Conservation (phyloP, 108 stramenopile species). For the Fistulifera pelliculosa region DNA sequence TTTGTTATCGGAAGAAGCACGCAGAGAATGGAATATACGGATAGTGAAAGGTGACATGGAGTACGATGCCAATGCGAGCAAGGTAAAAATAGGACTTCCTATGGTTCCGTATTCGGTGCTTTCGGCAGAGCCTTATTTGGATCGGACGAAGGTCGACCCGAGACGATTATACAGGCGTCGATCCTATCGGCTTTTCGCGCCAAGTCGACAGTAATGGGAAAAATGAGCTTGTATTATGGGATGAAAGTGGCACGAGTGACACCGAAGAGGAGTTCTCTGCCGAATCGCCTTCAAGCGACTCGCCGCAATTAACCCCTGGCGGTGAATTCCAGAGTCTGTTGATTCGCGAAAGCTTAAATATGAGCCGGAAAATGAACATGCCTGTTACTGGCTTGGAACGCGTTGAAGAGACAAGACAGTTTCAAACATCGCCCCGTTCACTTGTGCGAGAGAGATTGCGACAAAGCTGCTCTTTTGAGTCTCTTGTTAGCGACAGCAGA, state of each 20-base stretch:
- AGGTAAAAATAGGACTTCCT: conserved; percentile 12
- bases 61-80: conserved; percentile 12
- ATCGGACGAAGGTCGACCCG: conserved; percentile 9
- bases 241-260: conserved; percentile 64
- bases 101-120: conserved; percentile 18
- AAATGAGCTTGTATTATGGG: conserved; percentile 58
- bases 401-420: conserved; percentile 37
- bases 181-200: not conserved
- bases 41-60: conserved; percentile 37
- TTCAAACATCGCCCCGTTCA: conserved; percentile 38
- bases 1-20: conserved; percentile 36
- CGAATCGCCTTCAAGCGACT: conserved; percentile 11
- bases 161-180: conserved; percentile 10
- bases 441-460: conserved; percentile 60
- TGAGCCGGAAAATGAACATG: conserved; percentile 33
- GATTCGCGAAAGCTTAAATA: conserved; percentile 44
- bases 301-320: conserved; percentile 27
- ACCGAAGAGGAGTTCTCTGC: conserved; percentile 31
- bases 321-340: conserved; percentile 63
- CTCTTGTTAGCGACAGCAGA: conserved; percentile 63
- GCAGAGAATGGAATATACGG: conserved; percentile 47
- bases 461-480: conserved; percentile 47
- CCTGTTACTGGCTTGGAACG: conserved; percentile 77
- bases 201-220: conserved; percentile 40
- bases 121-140: conserved; percentile 36